Percentiles rank a stretch among this genome's conserved stretches.
Evolutionary conservation across 2,329 filamentous ascomycete species (phyloP).

Genomic region (Fusarium sp.): DNA sequence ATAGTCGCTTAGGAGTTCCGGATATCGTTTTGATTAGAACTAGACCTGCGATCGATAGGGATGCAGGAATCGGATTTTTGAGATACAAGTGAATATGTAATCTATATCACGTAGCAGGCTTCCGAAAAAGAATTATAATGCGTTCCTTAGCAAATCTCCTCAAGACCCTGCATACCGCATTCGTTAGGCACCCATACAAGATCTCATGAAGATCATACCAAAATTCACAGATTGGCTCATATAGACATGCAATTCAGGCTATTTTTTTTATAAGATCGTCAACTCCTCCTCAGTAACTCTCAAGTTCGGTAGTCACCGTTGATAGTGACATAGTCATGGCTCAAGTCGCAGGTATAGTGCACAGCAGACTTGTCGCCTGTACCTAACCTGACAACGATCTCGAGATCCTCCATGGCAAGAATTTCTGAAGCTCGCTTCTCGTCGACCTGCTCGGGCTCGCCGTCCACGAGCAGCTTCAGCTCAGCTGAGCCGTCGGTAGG

Average conservation of each 20-base stretch:
- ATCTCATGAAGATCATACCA: not conserved
- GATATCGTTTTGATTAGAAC: constrained; percentile 19
- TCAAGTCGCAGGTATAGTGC: constrained; percentile 89
- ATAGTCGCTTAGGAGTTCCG: constrained; percentile 34
- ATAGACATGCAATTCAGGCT: not conserved
- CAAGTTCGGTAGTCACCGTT: constrained; percentile 75
- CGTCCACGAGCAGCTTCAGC: constrained; percentile 79
- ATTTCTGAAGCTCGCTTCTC: constrained; percentile 82
- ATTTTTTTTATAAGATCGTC: not conserved
- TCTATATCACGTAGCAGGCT: not conserved
- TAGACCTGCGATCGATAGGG: constrained; percentile 10
- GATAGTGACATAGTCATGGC: constrained; percentile 79
- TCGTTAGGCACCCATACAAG: not conserved
- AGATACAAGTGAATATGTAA: not conserved
- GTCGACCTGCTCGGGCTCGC: constrained; percentile 82
- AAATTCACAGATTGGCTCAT: not conserved
- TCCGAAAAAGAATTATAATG: not conserved
- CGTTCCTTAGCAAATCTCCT: not conserved
- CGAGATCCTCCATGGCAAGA: constrained; percentile 78
- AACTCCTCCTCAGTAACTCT: not conserved
- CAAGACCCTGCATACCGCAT: not conserved
- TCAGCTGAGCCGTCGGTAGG: constrained; percentile 80
- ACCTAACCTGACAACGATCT: constrained; percentile 79
- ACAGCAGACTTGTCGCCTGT: constrained; percentile 74
- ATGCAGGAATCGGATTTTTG: not conserved